Conservation (phyloP, 257 asterid genomes). For the Solanum dulcamara region DNA sequence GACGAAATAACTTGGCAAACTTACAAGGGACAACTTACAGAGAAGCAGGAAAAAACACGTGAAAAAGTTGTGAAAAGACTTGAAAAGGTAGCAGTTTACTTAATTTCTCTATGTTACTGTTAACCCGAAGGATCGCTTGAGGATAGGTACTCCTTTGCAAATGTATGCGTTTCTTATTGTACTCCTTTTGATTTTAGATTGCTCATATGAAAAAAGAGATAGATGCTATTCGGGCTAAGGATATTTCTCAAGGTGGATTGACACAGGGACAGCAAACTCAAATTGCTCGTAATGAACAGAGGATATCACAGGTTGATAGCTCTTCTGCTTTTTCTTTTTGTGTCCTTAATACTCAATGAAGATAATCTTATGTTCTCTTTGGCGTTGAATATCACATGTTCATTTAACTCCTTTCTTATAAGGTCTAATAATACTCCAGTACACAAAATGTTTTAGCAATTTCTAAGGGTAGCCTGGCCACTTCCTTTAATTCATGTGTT, state of each 20-base stretch:
- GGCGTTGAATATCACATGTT: neutral
- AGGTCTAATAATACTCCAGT: neutral
- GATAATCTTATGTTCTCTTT: neutral
- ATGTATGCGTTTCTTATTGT: neutral
- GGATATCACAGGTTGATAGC: constrained; percentile 66
- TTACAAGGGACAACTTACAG: constrained; percentile 89
- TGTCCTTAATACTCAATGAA: neutral
- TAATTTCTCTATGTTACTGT: neutral
- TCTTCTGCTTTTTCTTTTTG: neutral
- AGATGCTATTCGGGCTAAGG: constrained; percentile 97
- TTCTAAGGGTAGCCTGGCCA: neutral
- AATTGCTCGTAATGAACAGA: constrained; percentile 98
- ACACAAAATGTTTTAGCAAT: neutral
- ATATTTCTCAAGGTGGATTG: constrained; percentile 97
- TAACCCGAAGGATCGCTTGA: neutral
- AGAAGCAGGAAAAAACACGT: constrained; percentile 94
- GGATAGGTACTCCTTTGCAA: neutral
- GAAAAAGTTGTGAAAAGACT: constrained; percentile 88
- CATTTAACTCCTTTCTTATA: neutral
- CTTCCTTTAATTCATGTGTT: neutral
- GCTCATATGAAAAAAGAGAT: constrained; percentile 99
- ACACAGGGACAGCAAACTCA: constrained; percentile 99
- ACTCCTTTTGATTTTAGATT: constrained; percentile 35
- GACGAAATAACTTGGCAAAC: constrained; percentile 98
- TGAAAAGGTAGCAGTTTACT: constrained; percentile 53